Conservation (phyloP, 148 eudicot genomes). For the Nyssa sinensis region DNA sequence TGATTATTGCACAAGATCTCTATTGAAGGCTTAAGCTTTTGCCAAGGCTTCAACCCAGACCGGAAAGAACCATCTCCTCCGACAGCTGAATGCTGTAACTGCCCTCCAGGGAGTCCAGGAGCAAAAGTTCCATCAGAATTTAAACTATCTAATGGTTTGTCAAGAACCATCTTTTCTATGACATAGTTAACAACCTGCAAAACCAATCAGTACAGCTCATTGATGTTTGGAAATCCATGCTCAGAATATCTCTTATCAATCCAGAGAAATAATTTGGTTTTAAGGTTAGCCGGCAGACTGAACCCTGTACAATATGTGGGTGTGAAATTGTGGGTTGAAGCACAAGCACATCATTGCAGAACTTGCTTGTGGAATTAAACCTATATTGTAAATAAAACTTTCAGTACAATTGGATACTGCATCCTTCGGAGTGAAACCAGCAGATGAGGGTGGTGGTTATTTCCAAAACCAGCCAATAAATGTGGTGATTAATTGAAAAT, state of each 20-base stretch:
- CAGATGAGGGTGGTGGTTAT: background rate
- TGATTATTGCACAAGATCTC: constrained; percentile 95
- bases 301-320: background rate
- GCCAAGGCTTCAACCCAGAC: constrained; percentile 76
- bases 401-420: background rate
- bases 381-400: background rate
- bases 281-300: background rate
- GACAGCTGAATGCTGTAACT: constrained; percentile 42
- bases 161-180: constrained; percentile 83
- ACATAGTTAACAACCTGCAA: constrained; percentile 85
- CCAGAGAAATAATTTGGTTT: background rate
- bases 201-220: constrained; percentile 10
- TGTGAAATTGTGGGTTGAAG: background rate
- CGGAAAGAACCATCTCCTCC: constrained; percentile 66
- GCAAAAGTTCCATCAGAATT: constrained; percentile 56
- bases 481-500: background rate
- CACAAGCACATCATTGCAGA: background rate
- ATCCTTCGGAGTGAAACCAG: background rate
- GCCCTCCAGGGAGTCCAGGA: constrained; percentile 56
- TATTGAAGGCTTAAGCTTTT: constrained; percentile 72
- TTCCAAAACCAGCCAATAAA: background rate
- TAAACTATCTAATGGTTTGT: constrained; percentile 63
- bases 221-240: background rate
- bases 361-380: background rate
- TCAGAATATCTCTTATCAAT: background rate